These are phyloP conservation scores for Ceratocystis papillata DNA, from an alignment of 2,329 filamentous ascomycete genomes.

Conservation along the genomic window DNA sequence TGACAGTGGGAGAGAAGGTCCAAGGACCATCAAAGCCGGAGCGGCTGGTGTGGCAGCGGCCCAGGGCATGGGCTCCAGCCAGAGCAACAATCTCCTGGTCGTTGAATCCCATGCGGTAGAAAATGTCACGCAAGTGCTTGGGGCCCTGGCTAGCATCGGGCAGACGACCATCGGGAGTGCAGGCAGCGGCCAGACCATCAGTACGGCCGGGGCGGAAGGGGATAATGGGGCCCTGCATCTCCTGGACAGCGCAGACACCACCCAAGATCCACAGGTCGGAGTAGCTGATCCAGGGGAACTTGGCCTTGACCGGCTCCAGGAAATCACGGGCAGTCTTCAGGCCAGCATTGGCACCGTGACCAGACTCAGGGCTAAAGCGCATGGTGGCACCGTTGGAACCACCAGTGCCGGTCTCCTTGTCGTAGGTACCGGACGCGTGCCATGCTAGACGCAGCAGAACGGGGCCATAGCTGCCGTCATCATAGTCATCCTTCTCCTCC, in stretches of 20 bases:
- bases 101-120: constrained; percentile 94
- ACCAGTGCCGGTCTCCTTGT: constrained; percentile 76
- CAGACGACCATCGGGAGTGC: constrained; percentile 84
- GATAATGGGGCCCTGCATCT: constrained; percentile 82
- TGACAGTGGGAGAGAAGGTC: constrained; percentile 80
- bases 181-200: constrained; percentile 69
- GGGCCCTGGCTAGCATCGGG: constrained; percentile 68
- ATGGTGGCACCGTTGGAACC: constrained; percentile 95
- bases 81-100: constrained; percentile 94
- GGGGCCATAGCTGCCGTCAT: constrained; percentile 91
- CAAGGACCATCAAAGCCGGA: constrained; percentile 81
- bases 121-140: constrained; percentile 80
- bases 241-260: constrained; percentile 78
- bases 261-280: constrained; percentile 93
- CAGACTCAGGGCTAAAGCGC: constrained; percentile 80
- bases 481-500: constrained; percentile 87
- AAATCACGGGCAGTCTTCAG: constrained; percentile 80
- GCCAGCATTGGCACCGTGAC: constrained; percentile 90
- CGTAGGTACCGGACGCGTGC: constrained; percentile 89
- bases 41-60: constrained; percentile 80
- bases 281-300: constrained; percentile 93
- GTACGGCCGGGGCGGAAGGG: constrained; percentile 78
- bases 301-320: constrained; percentile 75
- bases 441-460: constrained; percentile 84
- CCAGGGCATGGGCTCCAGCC: constrained; percentile 72